Conservation (phyloP, 1,284 basidiomycete species). For the Paramarasmius palmivorus region DNA sequence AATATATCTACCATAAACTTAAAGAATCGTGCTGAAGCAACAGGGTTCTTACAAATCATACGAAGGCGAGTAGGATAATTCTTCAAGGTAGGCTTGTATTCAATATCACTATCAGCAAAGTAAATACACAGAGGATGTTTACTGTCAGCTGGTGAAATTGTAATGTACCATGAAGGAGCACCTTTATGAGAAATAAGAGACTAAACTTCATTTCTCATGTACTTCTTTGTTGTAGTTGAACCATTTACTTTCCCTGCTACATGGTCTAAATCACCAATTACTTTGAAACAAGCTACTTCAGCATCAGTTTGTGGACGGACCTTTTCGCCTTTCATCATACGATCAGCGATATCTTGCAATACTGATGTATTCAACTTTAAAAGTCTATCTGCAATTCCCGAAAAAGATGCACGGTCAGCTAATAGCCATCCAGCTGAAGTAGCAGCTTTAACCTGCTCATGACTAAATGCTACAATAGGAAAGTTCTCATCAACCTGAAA, state of each 20-base stretch:
- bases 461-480: constrained; percentile 29
- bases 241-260: constrained; percentile 34
- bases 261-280: constrained; percentile 36
- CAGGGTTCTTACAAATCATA: constrained; percentile 20
- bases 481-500: too few relatives aligned
- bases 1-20: constrained; percentile 25
- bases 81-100: constrained; percentile 2
- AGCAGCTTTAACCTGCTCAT: constrained; percentile 26
- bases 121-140: constrained; percentile 28
- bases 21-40: constrained; percentile 24
- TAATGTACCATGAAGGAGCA: constrained; percentile 29
- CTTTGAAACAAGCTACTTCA: constrained; percentile 33
- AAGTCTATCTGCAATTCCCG: too few relatives aligned
- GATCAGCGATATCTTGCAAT: constrained; percentile 21
- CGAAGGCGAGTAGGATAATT: not conserved
- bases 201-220: constrained; percentile 38
- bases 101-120: constrained; percentile 21
- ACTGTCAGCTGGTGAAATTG: too few relatives aligned
- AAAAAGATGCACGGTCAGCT: constrained; percentile 26
- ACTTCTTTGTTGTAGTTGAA: constrained; percentile 33
- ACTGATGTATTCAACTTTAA: too few relatives aligned
- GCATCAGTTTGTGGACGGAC: constrained; percentile 27
- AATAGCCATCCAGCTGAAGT: constrained; percentile 29
- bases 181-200: constrained; percentile 29
- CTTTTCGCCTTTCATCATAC: constrained; percentile 24